These are phyloP conservation scores for Cicer bijugum DNA, from an alignment of 306 rosid species.

Conservation along the genomic window DNA sequence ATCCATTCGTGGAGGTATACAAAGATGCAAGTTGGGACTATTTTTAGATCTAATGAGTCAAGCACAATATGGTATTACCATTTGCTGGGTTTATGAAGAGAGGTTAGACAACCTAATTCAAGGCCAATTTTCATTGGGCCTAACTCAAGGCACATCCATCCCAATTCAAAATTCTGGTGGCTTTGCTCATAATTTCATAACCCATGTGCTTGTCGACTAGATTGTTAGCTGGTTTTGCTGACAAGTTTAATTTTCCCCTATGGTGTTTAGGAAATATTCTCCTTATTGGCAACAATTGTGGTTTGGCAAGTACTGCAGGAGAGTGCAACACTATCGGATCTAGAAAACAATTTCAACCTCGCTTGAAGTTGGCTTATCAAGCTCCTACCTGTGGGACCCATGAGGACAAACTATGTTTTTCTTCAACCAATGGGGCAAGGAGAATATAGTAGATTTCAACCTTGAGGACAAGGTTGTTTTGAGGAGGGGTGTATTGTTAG, in stretches of 20 bases:
- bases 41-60: neutral
- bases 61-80: neutral
- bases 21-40: neutral
- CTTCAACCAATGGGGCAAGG: too few species aligned
- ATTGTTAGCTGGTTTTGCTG: neutral
- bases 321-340: neutral
- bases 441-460: too few species aligned
- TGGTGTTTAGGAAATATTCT: neutral
- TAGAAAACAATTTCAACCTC: neutral
- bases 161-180: neutral
- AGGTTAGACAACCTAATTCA: neutral
- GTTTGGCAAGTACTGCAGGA: neutral
- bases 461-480: too few species aligned
- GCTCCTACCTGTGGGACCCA: neutral
- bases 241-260: neutral
- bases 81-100: neutral
- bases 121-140: neutral
- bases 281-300: neutral
- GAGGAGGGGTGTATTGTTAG: too few species aligned
- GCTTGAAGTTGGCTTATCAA: neutral
- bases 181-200: neutral
- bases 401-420: too few species aligned
- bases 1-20: neutral
- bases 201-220: neutral
- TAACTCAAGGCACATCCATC: neutral